Evolutionary conservation across 1,284 basidiomycete species (phyloP), one percentile per base, ranked within the genome.

Genomic region (Sparassis latifolia): DNA sequence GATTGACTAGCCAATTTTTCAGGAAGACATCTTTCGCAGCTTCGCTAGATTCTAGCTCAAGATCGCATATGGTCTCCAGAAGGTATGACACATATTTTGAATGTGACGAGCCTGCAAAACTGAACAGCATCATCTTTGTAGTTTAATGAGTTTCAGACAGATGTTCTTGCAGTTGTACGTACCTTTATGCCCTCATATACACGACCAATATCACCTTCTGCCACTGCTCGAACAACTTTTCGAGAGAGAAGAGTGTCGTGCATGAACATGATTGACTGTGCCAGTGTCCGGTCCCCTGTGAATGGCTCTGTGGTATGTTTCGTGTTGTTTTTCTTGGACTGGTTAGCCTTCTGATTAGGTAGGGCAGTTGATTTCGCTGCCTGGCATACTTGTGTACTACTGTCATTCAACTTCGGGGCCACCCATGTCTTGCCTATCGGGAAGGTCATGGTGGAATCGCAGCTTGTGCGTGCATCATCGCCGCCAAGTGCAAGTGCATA

Each of bases 151-250:
- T 12, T 37, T 37, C 12, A 6, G 12, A 37, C 12, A 37, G 35
- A 37, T 37, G 6, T 12, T 37, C 7, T 37, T 12, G 6, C 7
- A 37, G 35, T 7, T 7, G 35, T 20, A 37, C 35, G 1, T 6
- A 50, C 49, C 49, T 50, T 50, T 39, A 50, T 32, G 0, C 38
- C 44, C 44, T 50, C 49, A 29, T 50, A 50, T 10, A 46, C 44
- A 6, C 48, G 48, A 1, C 48, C 49, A 4, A 42, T 44, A 33
- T 45, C 44, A 10, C 49, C 49, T n/a, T 50, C 49, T 31, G 38
- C 2, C 2, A 45, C 32, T 3, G 49, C 43, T 10, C 35, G 41
- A 1, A 35, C 37, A 33, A 50, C 41, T 42, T 50, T 32, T 0
- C 37, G 44, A 4, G 28, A 30, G 4, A 42, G 20, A 5, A 46